Base-by-base conservation (phyloP, 495 filamentous ascomycete genomes). In the Platismatia glauca region DNA sequence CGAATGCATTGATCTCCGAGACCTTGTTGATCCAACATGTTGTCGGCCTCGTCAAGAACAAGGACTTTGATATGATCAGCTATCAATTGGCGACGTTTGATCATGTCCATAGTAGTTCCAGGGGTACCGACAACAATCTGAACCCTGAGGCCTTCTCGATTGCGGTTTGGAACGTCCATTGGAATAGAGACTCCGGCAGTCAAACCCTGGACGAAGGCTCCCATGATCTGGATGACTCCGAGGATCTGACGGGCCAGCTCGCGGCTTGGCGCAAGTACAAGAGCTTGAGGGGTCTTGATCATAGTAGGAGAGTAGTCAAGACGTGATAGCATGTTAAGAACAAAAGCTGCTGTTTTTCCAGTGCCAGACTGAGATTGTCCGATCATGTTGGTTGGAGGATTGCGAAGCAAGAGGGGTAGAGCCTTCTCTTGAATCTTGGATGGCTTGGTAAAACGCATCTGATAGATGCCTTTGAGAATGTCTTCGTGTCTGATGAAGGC, bases 361-460 rank as follows among this genome's bases (percentile, higher is more conserved):
- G 95, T 99, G 64, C 95, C 95, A 7, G 95, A 98, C 75, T 99
- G 95, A 34, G 94, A 97, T 72, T 99, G 95, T 27, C 91, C 94
- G 64, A 99, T 93, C 79, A 97, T 86, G 74, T 97, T 97, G 48
- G 77, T 81, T 0, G 93, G 88, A 20, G 92, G 92, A 67, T 95
- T 82, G 65, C 76, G 70, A 64, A 98, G 80, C 62, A 98, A 85
- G 24, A 98, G 81, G 22, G 94, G 95, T 4, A 98, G 79, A 3
- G 93, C 93, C 59, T 84, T 86, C 73, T 96, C 94, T 75, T 98
- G 94, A 69, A 98, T 91, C 77, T 97, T 97, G 34, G 93, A 97
- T 0, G 94, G 94, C 74, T 95, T 95, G 68, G 83, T 82, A 80
- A 96, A 97, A 75, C 88, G 88, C 87, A 97, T 88, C 56, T 83